phyloP scores from a whole-genome alignment of 2,329 filamentous ascomycete genomes.

The Harringtonia aguacate region DNA sequence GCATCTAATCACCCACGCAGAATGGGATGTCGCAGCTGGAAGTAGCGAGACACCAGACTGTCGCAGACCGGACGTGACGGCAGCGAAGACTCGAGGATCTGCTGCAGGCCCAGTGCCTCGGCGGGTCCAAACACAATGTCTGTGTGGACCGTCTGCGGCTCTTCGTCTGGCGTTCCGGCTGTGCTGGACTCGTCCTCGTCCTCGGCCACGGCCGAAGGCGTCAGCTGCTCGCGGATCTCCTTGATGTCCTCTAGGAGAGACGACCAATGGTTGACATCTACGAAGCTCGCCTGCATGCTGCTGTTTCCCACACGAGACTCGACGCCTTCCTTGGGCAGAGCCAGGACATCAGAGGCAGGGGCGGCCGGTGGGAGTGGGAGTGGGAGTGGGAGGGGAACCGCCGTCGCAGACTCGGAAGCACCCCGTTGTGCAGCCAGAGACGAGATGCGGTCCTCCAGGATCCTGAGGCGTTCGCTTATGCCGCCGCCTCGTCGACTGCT shows the following conservation, averaged over 20 bases:
- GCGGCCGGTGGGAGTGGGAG: too few relatives aligned
- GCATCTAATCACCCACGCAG: too few relatives aligned
- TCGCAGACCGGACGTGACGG: background rate
- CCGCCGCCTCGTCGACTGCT: too few relatives aligned
- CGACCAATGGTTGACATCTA: slow-evolving; percentile 22
- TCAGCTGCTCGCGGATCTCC: slow-evolving; percentile 20
- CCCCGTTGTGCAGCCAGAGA: slow-evolving; percentile 7
- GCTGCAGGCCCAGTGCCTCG: background rate
- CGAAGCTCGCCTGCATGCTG: slow-evolving; percentile 15
- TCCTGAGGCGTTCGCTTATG: slow-evolving; percentile 17
- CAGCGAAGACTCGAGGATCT: background rate
- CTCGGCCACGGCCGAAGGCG: background rate
- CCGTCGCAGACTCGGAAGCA: background rate
- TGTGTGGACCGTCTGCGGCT: too few relatives aligned
- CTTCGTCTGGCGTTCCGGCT: too few relatives aligned
- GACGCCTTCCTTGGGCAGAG: slow-evolving; percentile 1
- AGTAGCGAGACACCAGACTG: slow-evolving; percentile 1
- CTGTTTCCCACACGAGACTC: too few relatives aligned
- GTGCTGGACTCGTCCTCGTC: too few relatives aligned
- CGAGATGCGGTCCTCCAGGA: slow-evolving; percentile 17
- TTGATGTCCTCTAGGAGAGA: slow-evolving; percentile 24
- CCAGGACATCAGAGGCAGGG: background rate
- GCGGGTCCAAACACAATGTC: too few relatives aligned
- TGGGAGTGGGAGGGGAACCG: too few relatives aligned
- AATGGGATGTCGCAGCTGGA: too few relatives aligned